These are phyloP conservation scores for Scheffersomyces titani DNA, from an alignment of 1,139 yeast species.

Conservation along the genomic window DNA sequence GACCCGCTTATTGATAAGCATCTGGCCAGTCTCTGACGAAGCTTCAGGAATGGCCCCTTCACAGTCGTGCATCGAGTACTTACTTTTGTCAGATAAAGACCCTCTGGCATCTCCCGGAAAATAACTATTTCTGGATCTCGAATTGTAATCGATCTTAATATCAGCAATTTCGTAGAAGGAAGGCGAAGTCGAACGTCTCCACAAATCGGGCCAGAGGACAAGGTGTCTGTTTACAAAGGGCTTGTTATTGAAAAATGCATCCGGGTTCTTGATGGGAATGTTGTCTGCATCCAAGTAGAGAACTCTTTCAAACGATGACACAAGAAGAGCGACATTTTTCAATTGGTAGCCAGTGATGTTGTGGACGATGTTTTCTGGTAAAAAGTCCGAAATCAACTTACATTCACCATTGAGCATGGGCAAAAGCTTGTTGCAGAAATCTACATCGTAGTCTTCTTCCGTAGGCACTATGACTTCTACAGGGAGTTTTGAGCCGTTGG, in stretches of 20 bases:
- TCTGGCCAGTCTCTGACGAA: conserved; percentile 38
- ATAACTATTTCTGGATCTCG: conserved; percentile 10
- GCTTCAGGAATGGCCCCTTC: conserved; percentile 30
- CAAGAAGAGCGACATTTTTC: conserved; percentile 20
- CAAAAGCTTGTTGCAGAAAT: conserved; percentile 16
- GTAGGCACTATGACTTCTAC: conserved; percentile 17
- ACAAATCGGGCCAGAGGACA: conserved; percentile 25
- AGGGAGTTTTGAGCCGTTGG: conserved; percentile 19
- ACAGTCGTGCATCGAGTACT: conserved; percentile 30
- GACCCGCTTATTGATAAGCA: conserved; percentile 31
- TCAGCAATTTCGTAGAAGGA: conserved; percentile 19
- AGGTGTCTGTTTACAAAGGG: conserved; percentile 15
- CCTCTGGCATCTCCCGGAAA: conserved; percentile 18
- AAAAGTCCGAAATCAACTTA: conserved; percentile 31
- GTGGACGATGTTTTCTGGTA: conserved; percentile 10
- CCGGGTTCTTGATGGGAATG: conserved; percentile 22
- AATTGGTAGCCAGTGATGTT: conserved; percentile 18
- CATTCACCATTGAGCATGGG: conserved; percentile 21
- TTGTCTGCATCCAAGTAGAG: conserved; percentile 25
- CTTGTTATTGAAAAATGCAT: conserved; percentile 12
- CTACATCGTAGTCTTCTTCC: conserved; percentile 18
- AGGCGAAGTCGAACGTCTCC: conserved; percentile 22
- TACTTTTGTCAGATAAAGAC: conserved; percentile 14
- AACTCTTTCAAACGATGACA: conserved; percentile 21
- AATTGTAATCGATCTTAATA: conserved; percentile 12